phyloP scores from a whole-genome alignment of 129 eudicot genomes.

The Flaveria robusta region DNA sequence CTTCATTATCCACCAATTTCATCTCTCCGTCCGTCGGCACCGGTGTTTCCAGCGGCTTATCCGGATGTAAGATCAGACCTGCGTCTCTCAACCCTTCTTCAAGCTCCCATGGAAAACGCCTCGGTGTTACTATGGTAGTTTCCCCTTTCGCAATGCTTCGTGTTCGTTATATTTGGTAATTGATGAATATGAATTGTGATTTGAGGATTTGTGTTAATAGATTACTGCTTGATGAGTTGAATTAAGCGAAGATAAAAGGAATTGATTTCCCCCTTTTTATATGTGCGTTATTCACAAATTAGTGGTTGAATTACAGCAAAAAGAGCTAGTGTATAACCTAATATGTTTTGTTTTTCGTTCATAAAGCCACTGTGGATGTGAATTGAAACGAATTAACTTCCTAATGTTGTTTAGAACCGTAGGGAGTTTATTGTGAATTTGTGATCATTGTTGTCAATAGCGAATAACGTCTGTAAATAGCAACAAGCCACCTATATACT shows the following conservation, averaged over 20 bases:
- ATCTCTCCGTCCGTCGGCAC: slow-evolving; percentile 55
- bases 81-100: slow-evolving; percentile 46
- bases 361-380: background rate
- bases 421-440: background rate
- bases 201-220: background rate
- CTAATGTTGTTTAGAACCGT: background rate
- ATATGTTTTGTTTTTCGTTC: background rate
- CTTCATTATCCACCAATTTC: slow-evolving; percentile 58
- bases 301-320: background rate
- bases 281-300: too few species aligned
- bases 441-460: too few species aligned
- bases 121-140: slow-evolving; percentile 78
- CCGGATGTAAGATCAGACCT: slow-evolving; percentile 62
- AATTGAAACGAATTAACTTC: slow-evolving; percentile 2
- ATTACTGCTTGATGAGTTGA: background rate
- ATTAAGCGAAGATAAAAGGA: too few species aligned
- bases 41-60: slow-evolving; percentile 46
- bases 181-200: background rate
- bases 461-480: too few species aligned
- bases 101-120: slow-evolving; percentile 51
- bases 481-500: too few species aligned
- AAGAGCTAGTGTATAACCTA: background rate
- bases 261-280: too few species aligned
- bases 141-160: background rate
- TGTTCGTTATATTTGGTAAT: background rate